Evolutionary conservation across 2,329 filamentous ascomycete species (phyloP), one percentile per base, ranked within the genome.

Genomic region (Dactylellina sp.): DNA sequence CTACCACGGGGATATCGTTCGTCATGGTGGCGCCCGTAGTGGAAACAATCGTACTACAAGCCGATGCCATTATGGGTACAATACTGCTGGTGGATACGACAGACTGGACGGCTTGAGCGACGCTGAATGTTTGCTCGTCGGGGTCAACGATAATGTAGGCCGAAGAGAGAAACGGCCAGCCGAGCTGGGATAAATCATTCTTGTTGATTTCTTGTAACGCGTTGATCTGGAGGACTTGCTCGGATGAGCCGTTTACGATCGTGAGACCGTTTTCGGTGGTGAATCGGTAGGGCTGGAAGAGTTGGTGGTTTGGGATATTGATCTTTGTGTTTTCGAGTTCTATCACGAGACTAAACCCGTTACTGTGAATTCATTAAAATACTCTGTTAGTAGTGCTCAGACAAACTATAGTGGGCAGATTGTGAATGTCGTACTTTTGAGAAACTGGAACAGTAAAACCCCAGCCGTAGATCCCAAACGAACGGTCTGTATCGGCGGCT

Each of bases 161-260:
- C 5, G 66, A 57, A n/a, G 66, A 71, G 18, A 71, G 50, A 55
- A 71, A 71, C 5, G 66, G 59, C 22, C 61, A 49, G n/a, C 66
- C 59, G 20, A 71, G 59, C 24, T 63, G 57, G 1, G 66, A 55
- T 3, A 71, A 40, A 12, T 71, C 66, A n/a, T 64, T 52, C n/a
- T 32, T 40, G 20, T 71, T 71, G 32, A 52, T 40, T 14, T 59
- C 16, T 9, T 64, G 39, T 1, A 64, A 42, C n/a, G 40, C 42
- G 24, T 71, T 64, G 2, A 71, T 18, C 46, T 50, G 61, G 4
- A 71, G 32, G 7, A 64, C 40, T 11, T 64, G 61, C 14, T 50
- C 14, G 1, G 46, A 35, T 2, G 50, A 12, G 7, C 44, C 37
- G 22, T 25, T 46, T 4, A 61, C 52, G 12, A 55, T 42, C 2